Evolutionary conservation across 139 green algal species (phyloP).

Genomic region (Monoraphidium neglectum): DNA sequence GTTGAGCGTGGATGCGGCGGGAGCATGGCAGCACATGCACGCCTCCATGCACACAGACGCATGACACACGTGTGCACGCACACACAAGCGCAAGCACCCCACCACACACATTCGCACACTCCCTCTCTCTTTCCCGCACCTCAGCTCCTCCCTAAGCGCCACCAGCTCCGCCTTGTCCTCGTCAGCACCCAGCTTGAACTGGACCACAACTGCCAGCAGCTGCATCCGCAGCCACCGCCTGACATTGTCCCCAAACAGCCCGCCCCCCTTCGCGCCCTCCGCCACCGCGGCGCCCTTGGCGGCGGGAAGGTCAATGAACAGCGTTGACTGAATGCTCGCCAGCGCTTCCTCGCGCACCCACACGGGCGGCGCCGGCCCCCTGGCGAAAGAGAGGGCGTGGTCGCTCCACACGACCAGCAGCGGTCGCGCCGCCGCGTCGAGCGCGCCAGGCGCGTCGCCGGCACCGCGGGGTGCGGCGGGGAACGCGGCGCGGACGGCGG

Average conservation of each 20-base stretch:
- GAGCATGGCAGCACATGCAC: no score
- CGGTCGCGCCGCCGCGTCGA: not conserved
- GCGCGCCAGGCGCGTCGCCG: conserved; percentile 33
- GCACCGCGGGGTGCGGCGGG: not conserved
- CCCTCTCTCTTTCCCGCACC: not conserved
- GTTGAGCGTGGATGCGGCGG: no score
- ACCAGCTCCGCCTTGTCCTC: conserved; percentile 32
- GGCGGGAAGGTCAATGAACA: conserved; percentile 78
- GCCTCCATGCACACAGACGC: no score
- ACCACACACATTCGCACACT: no score
- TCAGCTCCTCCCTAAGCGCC: conserved; percentile 17
- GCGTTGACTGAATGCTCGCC: conserved; percentile 23
- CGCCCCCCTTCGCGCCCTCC: not conserved
- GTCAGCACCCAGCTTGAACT: conserved; percentile 34
- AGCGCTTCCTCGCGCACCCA: conserved; percentile 83
- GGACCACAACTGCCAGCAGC: conserved; percentile 37
- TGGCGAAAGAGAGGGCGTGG: conserved; percentile 44
- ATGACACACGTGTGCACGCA: no score
- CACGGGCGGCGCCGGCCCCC: conserved; percentile 42
- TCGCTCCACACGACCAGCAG: conserved; percentile 52
- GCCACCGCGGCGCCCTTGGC: conserved; percentile 19
- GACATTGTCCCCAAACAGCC: not conserved
- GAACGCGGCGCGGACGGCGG: not conserved
- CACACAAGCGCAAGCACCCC: no score
- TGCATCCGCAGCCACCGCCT: conserved; percentile 30